Evolutionary conservation across 495 filamentous ascomycete genomes (phyloP), one percentile per base, ranked within the genome.

Genomic region (Penicillium verhagenii): DNA sequence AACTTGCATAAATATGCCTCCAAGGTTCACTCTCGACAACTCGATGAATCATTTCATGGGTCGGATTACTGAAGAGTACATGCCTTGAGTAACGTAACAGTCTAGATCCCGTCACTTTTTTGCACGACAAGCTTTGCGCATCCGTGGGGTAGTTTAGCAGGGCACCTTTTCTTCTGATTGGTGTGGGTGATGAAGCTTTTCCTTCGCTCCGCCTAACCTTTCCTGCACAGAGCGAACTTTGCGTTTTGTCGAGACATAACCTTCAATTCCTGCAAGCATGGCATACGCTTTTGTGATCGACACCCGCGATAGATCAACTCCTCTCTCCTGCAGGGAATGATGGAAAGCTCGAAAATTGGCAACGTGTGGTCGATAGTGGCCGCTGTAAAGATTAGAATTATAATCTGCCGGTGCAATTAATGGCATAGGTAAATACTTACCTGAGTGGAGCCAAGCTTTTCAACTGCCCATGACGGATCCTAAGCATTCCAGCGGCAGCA

Each of bases 361-460:
- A 8, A 82, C 66, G 0, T 92, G 89, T 1, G 92, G 92, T 11
- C 90, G 83, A 71, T 97, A 97, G 69, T 97, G 92, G 1, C 92
- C 92, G 52, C 82, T 88, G 1, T 9, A 70, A 10, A 0, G 8
- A 14, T 79, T 20, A 82, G 42, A 13, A 16, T 18, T 28, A 5
- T 13, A n/a, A 16, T 6, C 1, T 7, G 42, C 13, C 6, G 5
- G 18, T 26, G n/a, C 35, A 5, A 20, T 24, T 28, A 33, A 7
- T 33, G 3, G 7, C 10, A 20, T 21, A 35, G n/a, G 4, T 18
- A 4, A 20, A 9, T 13, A 19, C 39, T 3, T 66, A 74, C 71
- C 64, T 71, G 14, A 70, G 49, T 6, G 68, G 72, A 21, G 76
- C 81, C 11, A 84, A 62, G 52, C 77, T 77, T 38, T 79, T 76